These are phyloP conservation scores for Aureobasidium sp. DNA, from an alignment of 2,329 filamentous ascomycete species.

Conservation along the genomic window DNA sequence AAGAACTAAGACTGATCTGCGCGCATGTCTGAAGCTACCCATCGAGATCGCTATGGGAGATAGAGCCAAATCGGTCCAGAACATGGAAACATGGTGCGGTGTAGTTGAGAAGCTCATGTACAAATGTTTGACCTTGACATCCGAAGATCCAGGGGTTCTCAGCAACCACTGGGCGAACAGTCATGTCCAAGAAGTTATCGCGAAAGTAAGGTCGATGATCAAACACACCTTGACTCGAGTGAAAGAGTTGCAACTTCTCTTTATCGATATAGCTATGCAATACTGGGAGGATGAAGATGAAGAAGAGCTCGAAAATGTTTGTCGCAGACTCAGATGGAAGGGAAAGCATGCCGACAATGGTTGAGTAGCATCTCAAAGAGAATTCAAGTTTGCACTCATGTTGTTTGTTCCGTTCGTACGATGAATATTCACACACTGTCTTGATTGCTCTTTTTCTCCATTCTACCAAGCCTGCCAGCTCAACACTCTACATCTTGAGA, in stretches of 20 bases:
- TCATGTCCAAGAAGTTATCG: no score
- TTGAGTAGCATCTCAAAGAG: neutral
- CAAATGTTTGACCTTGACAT: no score
- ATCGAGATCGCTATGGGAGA: no score
- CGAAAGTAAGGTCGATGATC: no score
- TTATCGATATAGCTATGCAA: neutral
- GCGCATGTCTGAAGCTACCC: no score
- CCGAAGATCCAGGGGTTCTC: no score
- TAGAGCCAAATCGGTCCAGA: no score
- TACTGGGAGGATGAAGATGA: neutral
- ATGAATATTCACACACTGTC: neutral
- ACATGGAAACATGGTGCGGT: no score
- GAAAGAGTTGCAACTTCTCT: neutral
- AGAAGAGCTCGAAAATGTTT: neutral
- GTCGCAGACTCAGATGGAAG: neutral
- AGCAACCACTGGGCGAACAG: no score
- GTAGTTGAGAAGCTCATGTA: no score
- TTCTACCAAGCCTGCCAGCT: neutral
- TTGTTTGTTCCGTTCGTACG: neutral
- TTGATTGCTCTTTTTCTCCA: neutral
- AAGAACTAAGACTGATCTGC: no score
- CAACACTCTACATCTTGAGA: neutral
- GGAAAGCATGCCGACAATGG: neutral
- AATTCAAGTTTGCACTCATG: neutral
- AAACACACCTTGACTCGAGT: neutral